These are phyloP conservation scores for Phytophthora pistaciae DNA, from an alignment of 352 stramenopile species.

Conservation along the genomic window DNA sequence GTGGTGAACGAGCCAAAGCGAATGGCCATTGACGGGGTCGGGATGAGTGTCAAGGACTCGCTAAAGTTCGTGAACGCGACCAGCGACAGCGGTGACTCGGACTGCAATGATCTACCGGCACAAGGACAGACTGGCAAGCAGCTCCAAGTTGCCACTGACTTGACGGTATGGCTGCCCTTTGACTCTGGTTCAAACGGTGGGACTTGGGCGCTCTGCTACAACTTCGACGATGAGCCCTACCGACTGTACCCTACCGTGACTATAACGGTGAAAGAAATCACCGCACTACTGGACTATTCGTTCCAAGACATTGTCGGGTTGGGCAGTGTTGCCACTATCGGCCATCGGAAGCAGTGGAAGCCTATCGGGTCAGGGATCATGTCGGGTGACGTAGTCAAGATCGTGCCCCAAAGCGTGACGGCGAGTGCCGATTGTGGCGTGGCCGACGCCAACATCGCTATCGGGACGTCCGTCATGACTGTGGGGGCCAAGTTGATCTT, in stretches of 20 bases:
- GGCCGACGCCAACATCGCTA: constrained; percentile 43
- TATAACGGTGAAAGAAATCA: constrained; percentile 65
- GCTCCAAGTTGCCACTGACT: constrained; percentile 50
- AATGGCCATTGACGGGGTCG: constrained; percentile 64
- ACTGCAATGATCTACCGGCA: constrained; percentile 47
- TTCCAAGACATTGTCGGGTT: constrained; percentile 36
- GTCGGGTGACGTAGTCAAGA: constrained; percentile 57
- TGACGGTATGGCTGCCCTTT: constrained; percentile 64
- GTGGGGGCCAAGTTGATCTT: constrained; percentile 43
- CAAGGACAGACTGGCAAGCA: constrained; percentile 45
- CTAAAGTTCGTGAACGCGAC: constrained; percentile 60
- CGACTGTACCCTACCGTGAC: constrained; percentile 50
- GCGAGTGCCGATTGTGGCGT: constrained; percentile 59
- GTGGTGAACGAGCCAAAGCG: constrained; percentile 71
- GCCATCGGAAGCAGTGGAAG: constrained; percentile 57
- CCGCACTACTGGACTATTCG: constrained; percentile 47
- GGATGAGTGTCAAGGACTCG: constrained; percentile 52
- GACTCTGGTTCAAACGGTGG: constrained; percentile 55
- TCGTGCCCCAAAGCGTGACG: constrained; percentile 57
- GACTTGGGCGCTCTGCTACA: constrained; percentile 71
- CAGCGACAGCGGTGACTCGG: constrained; percentile 26
- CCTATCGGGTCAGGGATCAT: constrained; percentile 57
- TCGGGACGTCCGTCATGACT: constrained; percentile 48
- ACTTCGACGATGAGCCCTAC: constrained; percentile 66
- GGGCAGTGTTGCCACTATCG: constrained; percentile 55